These are phyloP conservation scores for Cercospora zeina DNA, from an alignment of 2,329 filamentous ascomycete species.

Conservation along the genomic window DNA sequence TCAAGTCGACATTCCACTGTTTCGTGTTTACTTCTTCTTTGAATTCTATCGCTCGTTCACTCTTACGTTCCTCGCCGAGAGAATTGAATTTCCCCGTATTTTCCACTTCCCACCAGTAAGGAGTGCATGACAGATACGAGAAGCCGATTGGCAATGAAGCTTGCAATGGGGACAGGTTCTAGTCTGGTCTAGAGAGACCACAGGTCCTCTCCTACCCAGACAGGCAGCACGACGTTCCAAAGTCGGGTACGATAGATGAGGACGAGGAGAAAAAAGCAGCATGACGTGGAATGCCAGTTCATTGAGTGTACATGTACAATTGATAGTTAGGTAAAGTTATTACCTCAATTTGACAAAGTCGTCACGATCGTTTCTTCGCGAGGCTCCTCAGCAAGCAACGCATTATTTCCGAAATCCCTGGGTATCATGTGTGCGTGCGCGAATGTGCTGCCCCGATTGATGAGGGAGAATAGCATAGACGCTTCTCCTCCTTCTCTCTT, in stretches of 20 bases:
- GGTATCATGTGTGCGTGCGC: slow-evolving; percentile 1
- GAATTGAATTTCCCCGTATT: no score
- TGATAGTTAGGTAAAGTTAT: neutral
- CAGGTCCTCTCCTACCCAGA: no score
- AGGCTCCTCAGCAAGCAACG: neutral
- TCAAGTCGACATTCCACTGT: no score
- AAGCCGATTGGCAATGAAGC: no score
- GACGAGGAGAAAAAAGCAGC: neutral
- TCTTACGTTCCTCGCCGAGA: no score
- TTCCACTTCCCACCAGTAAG: no score
- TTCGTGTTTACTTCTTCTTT: no score
- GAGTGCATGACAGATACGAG: no score
- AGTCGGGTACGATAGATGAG: neutral
- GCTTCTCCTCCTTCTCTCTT: neutral
- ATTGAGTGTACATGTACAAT: neutral
- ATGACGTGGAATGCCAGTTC: neutral
- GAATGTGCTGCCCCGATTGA: neutral
- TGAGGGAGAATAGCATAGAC: neutral
- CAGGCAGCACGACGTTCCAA: no score
- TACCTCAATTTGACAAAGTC: neutral
- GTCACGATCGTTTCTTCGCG: neutral
- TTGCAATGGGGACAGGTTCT: no score
- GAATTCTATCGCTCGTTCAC: no score
- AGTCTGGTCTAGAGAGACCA: no score
- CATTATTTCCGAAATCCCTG: neutral